These are phyloP conservation scores for Laetiporus sulphureus DNA, from an alignment of 1,284 basidiomycete genomes.

Conservation along the genomic window DNA sequence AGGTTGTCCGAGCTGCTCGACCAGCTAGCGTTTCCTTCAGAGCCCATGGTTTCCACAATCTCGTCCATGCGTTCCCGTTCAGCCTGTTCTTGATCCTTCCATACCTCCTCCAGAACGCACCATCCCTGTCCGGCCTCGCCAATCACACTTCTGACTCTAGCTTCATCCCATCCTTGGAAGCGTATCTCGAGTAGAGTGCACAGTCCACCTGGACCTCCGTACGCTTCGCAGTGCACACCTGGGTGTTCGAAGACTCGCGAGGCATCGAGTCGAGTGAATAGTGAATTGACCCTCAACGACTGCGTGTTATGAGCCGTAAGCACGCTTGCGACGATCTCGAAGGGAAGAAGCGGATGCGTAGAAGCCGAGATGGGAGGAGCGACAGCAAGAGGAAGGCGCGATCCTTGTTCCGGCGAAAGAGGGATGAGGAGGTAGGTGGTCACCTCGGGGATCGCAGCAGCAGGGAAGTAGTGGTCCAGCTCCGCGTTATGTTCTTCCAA, in stretches of 20 bases:
- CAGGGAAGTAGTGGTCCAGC: conserved; percentile 56
- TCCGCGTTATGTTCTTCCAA: conserved; percentile 29
- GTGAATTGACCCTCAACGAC: conserved; percentile 53
- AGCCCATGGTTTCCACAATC: conserved; percentile 21
- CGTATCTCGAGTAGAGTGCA: conserved; percentile 61
- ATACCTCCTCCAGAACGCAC: conserved; percentile 61
- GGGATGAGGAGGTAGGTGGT: conserved; percentile 66
- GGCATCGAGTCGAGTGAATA: conserved; percentile 62
- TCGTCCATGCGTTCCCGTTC: conserved; percentile 25
- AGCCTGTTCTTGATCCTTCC: conserved; percentile 29
- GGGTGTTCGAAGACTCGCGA: conserved; percentile 55
- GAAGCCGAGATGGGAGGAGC: conserved; percentile 20
- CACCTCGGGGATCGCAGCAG: conserved; percentile 33
- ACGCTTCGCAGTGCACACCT: conserved; percentile 51
- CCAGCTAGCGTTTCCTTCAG: conserved; percentile 21
- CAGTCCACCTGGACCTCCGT: conserved; percentile 36
- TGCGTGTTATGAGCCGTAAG: conserved; percentile 50
- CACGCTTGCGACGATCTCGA: conserved; percentile 43
- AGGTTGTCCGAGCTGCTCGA: conserved; percentile 11
- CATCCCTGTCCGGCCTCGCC: conserved; percentile 65
- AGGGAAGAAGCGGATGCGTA: conserved; percentile 43
- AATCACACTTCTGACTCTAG: conserved; percentile 53
- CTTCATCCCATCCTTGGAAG: conserved; percentile 63
- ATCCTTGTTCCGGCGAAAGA: conserved; percentile 62
- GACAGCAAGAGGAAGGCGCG: conserved; percentile 43